A percentile compares a stretch with the other conserved stretches of the same genome.
Conservation (phyloP, 2,329 filamentous ascomycete genomes). For the Periconia sp. region DNA sequence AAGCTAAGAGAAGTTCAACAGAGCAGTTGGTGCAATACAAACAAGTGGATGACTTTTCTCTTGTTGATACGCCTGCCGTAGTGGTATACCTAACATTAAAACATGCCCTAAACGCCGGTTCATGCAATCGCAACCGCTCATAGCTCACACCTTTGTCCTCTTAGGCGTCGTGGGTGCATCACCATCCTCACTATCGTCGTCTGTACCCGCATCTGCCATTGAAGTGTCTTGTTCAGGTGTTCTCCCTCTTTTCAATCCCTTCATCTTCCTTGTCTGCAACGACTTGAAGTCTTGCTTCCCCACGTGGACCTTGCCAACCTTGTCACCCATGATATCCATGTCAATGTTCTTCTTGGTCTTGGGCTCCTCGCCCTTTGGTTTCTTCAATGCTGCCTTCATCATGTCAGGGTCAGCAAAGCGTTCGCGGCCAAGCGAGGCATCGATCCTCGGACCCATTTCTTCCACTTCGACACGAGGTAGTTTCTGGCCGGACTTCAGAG, state of each 20-base stretch:
- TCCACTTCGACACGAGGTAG: slow-evolving; percentile 90
- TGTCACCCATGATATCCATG: slow-evolving; percentile 90
- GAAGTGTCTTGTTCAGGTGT: slow-evolving; percentile 34
- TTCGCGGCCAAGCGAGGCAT: slow-evolving; percentile 81
- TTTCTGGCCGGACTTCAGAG: slow-evolving; percentile 82
- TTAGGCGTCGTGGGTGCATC: slow-evolving; percentile 24
- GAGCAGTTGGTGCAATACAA: no score
- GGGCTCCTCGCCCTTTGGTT: slow-evolving; percentile 73
- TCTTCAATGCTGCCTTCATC: slow-evolving; percentile 89
- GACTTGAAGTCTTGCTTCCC: slow-evolving; percentile 85
- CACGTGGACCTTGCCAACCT: slow-evolving; percentile 89
- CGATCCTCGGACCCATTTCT: slow-evolving; percentile 92
- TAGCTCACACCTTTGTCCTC: slow-evolving; percentile 23
- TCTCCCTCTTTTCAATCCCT: slow-evolving; percentile 86
- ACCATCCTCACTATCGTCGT: slow-evolving; percentile 26
- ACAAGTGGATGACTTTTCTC: slow-evolving; percentile 3
- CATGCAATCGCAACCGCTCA: slow-evolving; percentile 22
- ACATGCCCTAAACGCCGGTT: slow-evolving; percentile 30
- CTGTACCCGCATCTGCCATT: slow-evolving; percentile 18
- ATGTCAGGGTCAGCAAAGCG: slow-evolving; percentile 76
- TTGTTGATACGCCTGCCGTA: slow-evolving; percentile 13
- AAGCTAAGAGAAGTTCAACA: no score
- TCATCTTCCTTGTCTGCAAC: slow-evolving; percentile 98
- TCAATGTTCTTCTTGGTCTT: slow-evolving; percentile 94
- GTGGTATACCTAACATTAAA: slow-evolving; percentile 28